phyloP scores from a whole-genome alignment of 2,329 filamentous ascomycete genomes.

The Fusarium sp. region DNA sequence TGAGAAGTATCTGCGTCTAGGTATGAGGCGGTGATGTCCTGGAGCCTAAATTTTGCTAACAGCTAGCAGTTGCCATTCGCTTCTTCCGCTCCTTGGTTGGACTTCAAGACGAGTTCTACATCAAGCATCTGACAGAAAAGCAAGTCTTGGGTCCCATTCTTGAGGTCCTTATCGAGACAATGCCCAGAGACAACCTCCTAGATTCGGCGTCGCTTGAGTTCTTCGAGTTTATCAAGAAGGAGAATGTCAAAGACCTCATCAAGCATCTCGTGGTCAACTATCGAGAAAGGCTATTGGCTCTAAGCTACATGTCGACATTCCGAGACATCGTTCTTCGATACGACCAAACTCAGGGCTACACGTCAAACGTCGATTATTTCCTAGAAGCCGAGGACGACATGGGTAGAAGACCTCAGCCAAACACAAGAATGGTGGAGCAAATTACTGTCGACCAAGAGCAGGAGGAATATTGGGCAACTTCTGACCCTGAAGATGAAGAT shows the following conservation, averaged over 20 bases:
- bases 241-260: slow-evolving; percentile 82
- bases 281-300: slow-evolving; percentile 75
- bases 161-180: slow-evolving; percentile 81
- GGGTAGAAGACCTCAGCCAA: slow-evolving; percentile 53
- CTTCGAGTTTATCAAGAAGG: slow-evolving; percentile 88
- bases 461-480: slow-evolving; percentile 93
- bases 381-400: slow-evolving; percentile 73
- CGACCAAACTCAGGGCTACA: slow-evolving; percentile 78
- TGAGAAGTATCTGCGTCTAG: slow-evolving; percentile 92
- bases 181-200: slow-evolving; percentile 91
- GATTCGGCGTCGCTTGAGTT: slow-evolving; percentile 94
- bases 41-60: slow-evolving; percentile 39
- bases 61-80: slow-evolving; percentile 78
- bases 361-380: slow-evolving; percentile 73
- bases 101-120: slow-evolving; percentile 90
- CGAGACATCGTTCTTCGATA: slow-evolving; percentile 77
- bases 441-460: slow-evolving; percentile 77
- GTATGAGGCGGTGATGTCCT: slow-evolving; percentile 56
- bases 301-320: slow-evolving; percentile 89
- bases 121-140: slow-evolving; percentile 82
- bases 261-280: slow-evolving; percentile 86
- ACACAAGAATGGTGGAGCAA: slow-evolving; percentile 76
- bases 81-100: slow-evolving; percentile 90
- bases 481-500: slow-evolving; percentile 84
- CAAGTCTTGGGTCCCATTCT: slow-evolving; percentile 85